Percentiles rank a stretch among this genome's conserved stretches.
phyloP scores from a whole-genome alignment of 1,284 basidiomycete species.

The Austroboletus novae-zelandiae region DNA sequence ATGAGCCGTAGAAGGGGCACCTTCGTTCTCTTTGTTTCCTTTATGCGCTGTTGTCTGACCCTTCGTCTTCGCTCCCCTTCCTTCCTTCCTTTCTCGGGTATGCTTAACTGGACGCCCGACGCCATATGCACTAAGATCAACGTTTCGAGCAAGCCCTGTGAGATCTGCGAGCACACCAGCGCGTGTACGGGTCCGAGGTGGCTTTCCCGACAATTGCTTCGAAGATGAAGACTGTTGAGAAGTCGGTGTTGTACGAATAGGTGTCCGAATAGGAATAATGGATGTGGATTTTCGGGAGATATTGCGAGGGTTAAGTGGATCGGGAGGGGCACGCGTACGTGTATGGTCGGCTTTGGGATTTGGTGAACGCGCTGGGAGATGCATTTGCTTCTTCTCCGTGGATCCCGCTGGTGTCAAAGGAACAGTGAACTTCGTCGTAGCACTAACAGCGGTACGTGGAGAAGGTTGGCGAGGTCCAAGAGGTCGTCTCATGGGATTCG shows the following conservation, averaged over 20 bases:
- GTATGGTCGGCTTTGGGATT: conserved; percentile 2
- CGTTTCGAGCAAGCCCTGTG: conserved; percentile 34
- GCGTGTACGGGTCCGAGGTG: conserved; percentile 24
- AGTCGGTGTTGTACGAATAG: conserved; percentile 6
- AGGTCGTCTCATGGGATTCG: conserved; percentile 19
- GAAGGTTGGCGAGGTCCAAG: conserved; percentile 22
- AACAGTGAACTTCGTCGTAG: background rate
- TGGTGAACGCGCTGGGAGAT: conserved; percentile 3
- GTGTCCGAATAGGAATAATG: background rate
- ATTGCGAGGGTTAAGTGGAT: background rate
- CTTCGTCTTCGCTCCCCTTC: conserved; percentile 14
- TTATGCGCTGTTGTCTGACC: conserved; percentile 14
- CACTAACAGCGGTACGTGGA: conserved; percentile 4
- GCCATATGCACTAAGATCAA: conserved; percentile 33
- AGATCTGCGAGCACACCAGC: conserved; percentile 27
- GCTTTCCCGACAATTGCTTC: conserved; percentile 30
- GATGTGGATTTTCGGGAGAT: conserved; percentile 7
- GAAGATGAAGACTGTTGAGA: conserved; percentile 5
- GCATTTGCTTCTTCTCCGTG: conserved; percentile 4
- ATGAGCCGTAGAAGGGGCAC: background rate
- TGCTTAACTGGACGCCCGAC: conserved; percentile 16
- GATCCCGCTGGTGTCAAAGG: background rate
- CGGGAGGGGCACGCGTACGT: background rate
- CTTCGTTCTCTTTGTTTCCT: conserved; percentile 28
- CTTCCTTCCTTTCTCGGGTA: conserved; percentile 16